These are phyloP conservation scores for Pseudogymnoascus sp. DNA, from an alignment of 2,329 filamentous ascomycete genomes.

Conservation along the genomic window DNA sequence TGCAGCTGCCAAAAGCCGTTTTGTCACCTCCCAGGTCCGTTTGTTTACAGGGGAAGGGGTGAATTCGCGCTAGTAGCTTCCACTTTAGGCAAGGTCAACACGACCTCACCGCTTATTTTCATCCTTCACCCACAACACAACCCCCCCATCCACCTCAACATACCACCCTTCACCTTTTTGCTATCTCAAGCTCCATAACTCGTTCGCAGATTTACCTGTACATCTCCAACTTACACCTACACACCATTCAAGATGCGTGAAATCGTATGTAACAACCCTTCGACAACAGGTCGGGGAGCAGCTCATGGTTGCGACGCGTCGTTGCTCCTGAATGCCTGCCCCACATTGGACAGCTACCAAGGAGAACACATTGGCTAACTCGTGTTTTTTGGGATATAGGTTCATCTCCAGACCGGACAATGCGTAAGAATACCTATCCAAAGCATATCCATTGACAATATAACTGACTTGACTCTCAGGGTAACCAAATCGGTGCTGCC, in stretches of 20 bases:
- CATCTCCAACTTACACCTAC: slow-evolving; percentile 11
- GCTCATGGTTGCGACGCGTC: slow-evolving; percentile 30
- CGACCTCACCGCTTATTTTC: slow-evolving; percentile 10
- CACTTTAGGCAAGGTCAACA: slow-evolving; percentile 9
- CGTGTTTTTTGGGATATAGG: slow-evolving; percentile 51
- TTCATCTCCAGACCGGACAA: slow-evolving; percentile 99
- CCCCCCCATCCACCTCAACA: slow-evolving; percentile 9
- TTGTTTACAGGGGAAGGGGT: slow-evolving; percentile 10
- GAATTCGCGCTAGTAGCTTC: slow-evolving; percentile 5
- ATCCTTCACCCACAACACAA: slow-evolving; percentile 9
- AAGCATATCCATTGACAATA: slow-evolving; percentile 11
- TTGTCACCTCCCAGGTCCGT: neutral
- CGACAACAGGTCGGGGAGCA: slow-evolving; percentile 3
- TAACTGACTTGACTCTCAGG: slow-evolving; percentile 44
- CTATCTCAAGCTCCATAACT: slow-evolving; percentile 14
- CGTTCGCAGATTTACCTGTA: slow-evolving; percentile 11
- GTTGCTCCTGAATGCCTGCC: slow-evolving; percentile 30
- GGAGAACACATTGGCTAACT: slow-evolving; percentile 46
- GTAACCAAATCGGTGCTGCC: slow-evolving; percentile 99
- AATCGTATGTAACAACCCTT: slow-evolving; percentile 48
- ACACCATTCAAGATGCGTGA: slow-evolving; percentile 57
- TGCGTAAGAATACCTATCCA: slow-evolving; percentile 60
- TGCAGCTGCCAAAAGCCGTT: slow-evolving; percentile 5
- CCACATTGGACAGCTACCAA: slow-evolving; percentile 30
- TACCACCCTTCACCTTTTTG: slow-evolving; percentile 5